Evolutionary conservation across 1,284 basidiomycete species (phyloP), one percentile per base, ranked within the genome.

Genomic region (Meripilus lineatus): DNA sequence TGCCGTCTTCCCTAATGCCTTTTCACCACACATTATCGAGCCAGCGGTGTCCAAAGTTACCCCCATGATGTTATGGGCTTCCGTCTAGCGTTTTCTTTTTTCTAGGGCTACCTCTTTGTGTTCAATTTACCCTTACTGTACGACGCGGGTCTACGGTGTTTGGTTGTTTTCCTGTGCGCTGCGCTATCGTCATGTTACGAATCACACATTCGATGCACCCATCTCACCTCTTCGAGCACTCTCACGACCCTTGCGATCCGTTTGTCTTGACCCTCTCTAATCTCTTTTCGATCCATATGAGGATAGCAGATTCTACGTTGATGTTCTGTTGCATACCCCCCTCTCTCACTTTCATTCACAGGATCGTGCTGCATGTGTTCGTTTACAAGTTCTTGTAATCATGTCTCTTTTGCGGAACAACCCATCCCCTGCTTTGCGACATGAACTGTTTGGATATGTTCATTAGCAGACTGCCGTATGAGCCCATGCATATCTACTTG

Each of bases 361-460:
- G n/a, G 74, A 74, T 76, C 71, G 70, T 72, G 70, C 65, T 72
- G 58, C 50, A 68, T 10, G 72, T 76, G 72, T 76, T 39, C 32
- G 22, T 38, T 38, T 76, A 72, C 70, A 72, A 69, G 68, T 68
- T 66, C 65, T 63, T 78, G 74, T 81, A 81, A 79, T 81, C 61
- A 62, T 67, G 65, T 68, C 58, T 55, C 63, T 54, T 59, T 53
- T 50, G 45, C 23, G 24, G 44, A 30, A 30, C 28, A n/a, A 30
- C n/a, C n/a, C n/a, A n/a, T n/a, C n/a, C n/a, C n/a, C n/a, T n/a
- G n/a, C n/a, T n/a, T n/a, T n/a, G n/a, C n/a, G n/a, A n/a, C n/a
- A n/a, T n/a, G n/a, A n/a, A n/a, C n/a, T n/a, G n/a, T n/a, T n/a
- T n/a, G n/a, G n/a, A n/a, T n/a, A n/a, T n/a, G n/a, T n/a, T n/a